Percentiles rank a stretch among this genome's conserved stretches.
Conservation (phyloP, 257 asterid species). For the Ligustrum vulgare region DNA sequence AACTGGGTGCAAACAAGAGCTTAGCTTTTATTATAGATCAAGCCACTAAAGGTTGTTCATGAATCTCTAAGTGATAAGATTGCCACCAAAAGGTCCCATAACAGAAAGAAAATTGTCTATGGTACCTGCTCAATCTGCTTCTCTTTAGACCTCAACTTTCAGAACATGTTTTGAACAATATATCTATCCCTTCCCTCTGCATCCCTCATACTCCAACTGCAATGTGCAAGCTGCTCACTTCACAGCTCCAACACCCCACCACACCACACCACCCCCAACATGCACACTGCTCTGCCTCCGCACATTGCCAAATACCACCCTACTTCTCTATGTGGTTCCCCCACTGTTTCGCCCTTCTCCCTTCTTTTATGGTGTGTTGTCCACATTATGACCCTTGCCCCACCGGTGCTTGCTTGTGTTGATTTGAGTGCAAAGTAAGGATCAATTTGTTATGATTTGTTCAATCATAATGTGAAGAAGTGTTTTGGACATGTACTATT, state of each 20-base stretch:
- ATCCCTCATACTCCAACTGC: neutral
- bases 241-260: too few species aligned
- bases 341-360: neutral
- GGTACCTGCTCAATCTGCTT: neutral
- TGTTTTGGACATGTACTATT: too few species aligned
- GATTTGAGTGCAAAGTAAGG: neutral
- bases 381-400: neutral
- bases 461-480: too few species aligned
- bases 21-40: neutral
- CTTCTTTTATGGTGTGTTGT: neutral
- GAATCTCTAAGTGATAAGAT: neutral
- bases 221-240: neutral
- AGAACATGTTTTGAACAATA: neutral
- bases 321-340: neutral
- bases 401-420: neutral
- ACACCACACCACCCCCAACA: too few species aligned
- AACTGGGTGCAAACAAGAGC: too few species aligned
- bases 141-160: neutral
- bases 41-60: neutral
- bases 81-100: neutral
- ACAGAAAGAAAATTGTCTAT: neutral
- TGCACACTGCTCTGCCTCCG: neutral
- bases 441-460: too few species aligned
- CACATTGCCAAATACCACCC: neutral
- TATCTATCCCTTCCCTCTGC: neutral